Evolutionary conservation across 2,329 filamentous ascomycete species (phyloP).

Genomic region (Aspergillus novofumigatus): DNA sequence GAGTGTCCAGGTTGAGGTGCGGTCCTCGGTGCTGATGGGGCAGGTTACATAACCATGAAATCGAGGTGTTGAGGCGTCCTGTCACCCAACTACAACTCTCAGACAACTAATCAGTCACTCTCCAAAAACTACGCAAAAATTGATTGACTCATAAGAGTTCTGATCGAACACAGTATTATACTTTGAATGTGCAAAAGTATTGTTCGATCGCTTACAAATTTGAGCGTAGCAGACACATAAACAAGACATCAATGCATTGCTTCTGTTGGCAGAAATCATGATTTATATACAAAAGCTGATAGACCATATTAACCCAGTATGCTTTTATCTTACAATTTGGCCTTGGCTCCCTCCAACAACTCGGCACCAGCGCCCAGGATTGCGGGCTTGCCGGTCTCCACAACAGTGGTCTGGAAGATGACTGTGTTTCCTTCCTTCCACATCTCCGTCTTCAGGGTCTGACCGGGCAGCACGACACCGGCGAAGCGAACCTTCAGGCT

Average conservation of each 20-base stretch:
- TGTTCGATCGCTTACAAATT: background rate
- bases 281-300: slow-evolving; percentile 19
- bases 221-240: background rate
- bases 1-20: background rate
- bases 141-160: background rate
- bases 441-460: slow-evolving; percentile 92
- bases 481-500: slow-evolving; percentile 93
- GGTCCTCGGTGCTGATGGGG: background rate
- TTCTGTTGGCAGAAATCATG: slow-evolving; percentile 1
- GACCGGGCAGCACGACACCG: slow-evolving; percentile 76
- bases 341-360: slow-evolving; percentile 53
- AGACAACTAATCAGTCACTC: no score
- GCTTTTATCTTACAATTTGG: slow-evolving; percentile 46
- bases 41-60: background rate
- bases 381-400: slow-evolving; percentile 86
- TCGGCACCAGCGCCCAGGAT: slow-evolving; percentile 79
- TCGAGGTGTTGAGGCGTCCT: background rate
- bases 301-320: background rate
- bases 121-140: background rate
- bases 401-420: slow-evolving; percentile 81
- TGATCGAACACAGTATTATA: background rate
- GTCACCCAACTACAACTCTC: background rate
- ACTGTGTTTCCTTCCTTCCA: slow-evolving; percentile 81
- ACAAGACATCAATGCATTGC: background rate
- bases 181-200: background rate